Conservation (phyloP, 805 yeast species). For the Danielozyma ontarioensis region DNA sequence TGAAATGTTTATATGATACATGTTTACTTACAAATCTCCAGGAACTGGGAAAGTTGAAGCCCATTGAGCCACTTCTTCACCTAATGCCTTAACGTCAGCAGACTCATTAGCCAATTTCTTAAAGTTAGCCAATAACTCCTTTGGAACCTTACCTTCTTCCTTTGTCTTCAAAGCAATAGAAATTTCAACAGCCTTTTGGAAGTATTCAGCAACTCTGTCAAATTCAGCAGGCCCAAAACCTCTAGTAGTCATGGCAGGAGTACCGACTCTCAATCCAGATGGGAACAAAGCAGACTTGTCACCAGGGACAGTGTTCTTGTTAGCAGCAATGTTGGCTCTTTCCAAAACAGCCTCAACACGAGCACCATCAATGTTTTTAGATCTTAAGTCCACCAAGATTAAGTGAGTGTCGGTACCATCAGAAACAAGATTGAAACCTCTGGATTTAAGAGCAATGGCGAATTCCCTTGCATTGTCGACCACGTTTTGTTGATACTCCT, state of each 20-base stretch:
- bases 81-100: conserved; percentile 54
- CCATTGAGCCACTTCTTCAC: conserved; percentile 66
- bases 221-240: conserved; percentile 90
- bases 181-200: conserved; percentile 69
- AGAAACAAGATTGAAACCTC: conserved; percentile 80
- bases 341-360: conserved; percentile 95
- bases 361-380: conserved; percentile 92
- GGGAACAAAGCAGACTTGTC: conserved; percentile 96
- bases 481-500: conserved; percentile 84
- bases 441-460: conserved; percentile 65
- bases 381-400: conserved; percentile 85
- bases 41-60: conserved; percentile 81
- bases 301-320: conserved; percentile 97
- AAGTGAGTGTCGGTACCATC: conserved; percentile 97
- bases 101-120: conserved; percentile 63
- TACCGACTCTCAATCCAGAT: conserved; percentile 95
- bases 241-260: conserved; percentile 98
- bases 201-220: conserved; percentile 70
- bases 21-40: conserved; percentile 48
- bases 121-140: conserved; percentile 63
- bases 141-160: conserved; percentile 54
- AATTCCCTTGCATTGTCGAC: conserved; percentile 82
- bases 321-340: conserved; percentile 88
- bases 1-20: conserved; percentile 10
- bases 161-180: conserved; percentile 56